Conservation (phyloP, 2,329 filamentous ascomycete species). For the Exophiala oligosperma region DNA sequence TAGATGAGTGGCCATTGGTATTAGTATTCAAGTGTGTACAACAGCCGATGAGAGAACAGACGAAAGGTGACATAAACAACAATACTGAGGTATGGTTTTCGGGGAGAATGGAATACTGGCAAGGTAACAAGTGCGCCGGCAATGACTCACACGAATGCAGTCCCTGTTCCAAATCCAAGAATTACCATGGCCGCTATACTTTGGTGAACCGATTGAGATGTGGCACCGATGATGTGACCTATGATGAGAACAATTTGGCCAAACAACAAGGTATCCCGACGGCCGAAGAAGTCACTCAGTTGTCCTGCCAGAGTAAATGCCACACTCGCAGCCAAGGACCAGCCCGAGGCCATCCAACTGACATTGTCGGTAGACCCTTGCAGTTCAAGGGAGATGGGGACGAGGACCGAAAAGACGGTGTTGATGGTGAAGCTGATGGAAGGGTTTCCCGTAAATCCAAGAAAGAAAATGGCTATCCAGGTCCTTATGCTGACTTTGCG, state of each 20-base stretch:
- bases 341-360: constrained; percentile 8
- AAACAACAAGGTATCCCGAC: background rate
- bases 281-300: constrained; percentile 10
- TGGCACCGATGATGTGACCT: constrained; percentile 8
- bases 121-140: no score
- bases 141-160: background rate
- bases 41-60: no score
- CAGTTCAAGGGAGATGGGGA: constrained; percentile 1
- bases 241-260: constrained; percentile 2
- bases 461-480: background rate
- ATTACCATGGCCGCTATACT: constrained; percentile 9
- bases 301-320: constrained; percentile 5
- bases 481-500: background rate
- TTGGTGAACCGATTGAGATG: constrained; percentile 1
- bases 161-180: constrained; percentile 4
- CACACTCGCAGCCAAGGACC: constrained; percentile 7
- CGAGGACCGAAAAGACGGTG: background rate
- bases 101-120: no score
- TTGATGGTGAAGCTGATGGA: constrained; percentile 3
- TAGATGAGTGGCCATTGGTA: background rate
- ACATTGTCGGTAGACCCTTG: background rate
- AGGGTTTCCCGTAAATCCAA: background rate
- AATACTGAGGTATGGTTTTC: background rate
- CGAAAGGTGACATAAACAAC: background rate
- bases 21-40: background rate